Conservation (phyloP, 352 stramenopile genomes). For the Phytopythium mirpurense region DNA sequence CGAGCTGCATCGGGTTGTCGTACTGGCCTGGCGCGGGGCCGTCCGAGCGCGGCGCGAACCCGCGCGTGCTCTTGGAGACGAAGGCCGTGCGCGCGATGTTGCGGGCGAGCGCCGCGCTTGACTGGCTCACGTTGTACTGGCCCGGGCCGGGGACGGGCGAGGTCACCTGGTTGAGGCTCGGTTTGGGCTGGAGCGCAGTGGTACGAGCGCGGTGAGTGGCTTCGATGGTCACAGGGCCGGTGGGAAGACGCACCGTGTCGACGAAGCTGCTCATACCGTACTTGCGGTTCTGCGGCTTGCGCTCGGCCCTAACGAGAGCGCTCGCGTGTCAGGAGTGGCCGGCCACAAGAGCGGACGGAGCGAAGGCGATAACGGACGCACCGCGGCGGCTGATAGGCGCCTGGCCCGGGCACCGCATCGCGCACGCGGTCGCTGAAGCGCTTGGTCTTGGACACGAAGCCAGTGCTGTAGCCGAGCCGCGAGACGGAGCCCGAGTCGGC, state of each 20-base stretch:
- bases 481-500: conserved; percentile 70
- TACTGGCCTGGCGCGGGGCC: conserved; percentile 65
- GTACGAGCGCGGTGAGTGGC: background rate
- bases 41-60: conserved; percentile 39
- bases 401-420: conserved; percentile 49
- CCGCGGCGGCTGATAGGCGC: conserved; percentile 55
- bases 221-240: background rate
- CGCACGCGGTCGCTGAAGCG: conserved; percentile 52
- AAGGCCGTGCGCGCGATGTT: conserved; percentile 62
- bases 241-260: conserved; percentile 35
- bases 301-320: conserved; percentile 25
- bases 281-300: conserved; percentile 53
- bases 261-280: conserved; percentile 67
- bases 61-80: conserved; percentile 51
- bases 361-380: conserved; percentile 20
- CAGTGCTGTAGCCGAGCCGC: conserved; percentile 61
- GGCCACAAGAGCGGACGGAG: too few relatives aligned
- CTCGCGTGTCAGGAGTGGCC: background rate
- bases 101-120: conserved; percentile 26
- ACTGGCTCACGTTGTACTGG: conserved; percentile 48
- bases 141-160: conserved; percentile 34
- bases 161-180: conserved; percentile 23
- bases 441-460: conserved; percentile 77
- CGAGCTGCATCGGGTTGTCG: conserved; percentile 52
- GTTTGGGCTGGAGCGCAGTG: conserved; percentile 18